Evolutionary conservation across 805 yeast genomes (phyloP).

Genomic region (Teunomyces barrocoloradensis): DNA sequence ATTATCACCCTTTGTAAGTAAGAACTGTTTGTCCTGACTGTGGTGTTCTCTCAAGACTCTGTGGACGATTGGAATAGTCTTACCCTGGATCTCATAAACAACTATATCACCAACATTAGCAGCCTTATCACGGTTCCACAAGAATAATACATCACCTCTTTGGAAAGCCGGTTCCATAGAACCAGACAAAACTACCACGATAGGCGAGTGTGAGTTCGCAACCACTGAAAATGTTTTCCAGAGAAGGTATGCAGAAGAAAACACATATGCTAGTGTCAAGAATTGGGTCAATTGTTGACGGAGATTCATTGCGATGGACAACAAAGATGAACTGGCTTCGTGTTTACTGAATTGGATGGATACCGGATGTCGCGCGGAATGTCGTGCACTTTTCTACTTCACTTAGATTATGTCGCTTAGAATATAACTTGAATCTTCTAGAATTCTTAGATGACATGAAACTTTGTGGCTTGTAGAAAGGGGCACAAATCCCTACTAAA

Average conservation of each 20-base stretch:
- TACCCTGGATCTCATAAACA: slow-evolving; percentile 79
- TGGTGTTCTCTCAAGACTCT: slow-evolving; percentile 87
- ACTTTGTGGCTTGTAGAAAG: too few relatives aligned
- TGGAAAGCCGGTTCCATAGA: slow-evolving; percentile 99
- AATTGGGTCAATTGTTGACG: slow-evolving; percentile 63
- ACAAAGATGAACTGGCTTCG: background rate
- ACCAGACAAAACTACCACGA: slow-evolving; percentile 95
- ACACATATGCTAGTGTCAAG: slow-evolving; percentile 71
- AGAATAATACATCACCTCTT: slow-evolving; percentile 88
- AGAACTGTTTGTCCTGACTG: slow-evolving; percentile 53
- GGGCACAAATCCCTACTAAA: background rate
- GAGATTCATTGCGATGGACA: slow-evolving; percentile 45
- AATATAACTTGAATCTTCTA: background rate
- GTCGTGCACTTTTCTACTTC: background rate
- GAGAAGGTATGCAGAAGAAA: slow-evolving; percentile 85
- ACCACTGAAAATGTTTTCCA: slow-evolving; percentile 81
- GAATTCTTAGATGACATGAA: too few relatives aligned
- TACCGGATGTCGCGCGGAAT: background rate
- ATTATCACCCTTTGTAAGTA: slow-evolving; percentile 95
- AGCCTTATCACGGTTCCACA: slow-evolving; percentile 77
- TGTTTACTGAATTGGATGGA: background rate
- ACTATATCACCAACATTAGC: slow-evolving; percentile 89
- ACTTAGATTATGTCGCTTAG: background rate
- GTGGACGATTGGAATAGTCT: slow-evolving; percentile 94
- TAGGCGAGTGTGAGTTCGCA: slow-evolving; percentile 85